Conservation (phyloP, 306 rosid genomes). For the Cicer yamashitae region DNA sequence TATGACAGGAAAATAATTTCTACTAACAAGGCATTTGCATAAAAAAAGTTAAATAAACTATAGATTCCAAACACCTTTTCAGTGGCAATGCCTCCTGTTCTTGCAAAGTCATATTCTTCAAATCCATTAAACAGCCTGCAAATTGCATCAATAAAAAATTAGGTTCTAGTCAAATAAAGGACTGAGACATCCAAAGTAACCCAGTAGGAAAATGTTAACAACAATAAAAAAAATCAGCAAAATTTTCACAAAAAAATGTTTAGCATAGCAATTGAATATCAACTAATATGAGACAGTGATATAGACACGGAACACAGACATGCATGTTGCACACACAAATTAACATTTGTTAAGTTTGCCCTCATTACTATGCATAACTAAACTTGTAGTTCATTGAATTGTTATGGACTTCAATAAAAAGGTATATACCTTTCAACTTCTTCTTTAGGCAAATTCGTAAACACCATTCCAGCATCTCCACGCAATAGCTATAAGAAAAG, state of each 20-base stretch:
- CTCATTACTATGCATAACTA: neutral
- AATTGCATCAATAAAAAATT: neutral
- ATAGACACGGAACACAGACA: neutral
- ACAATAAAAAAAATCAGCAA: neutral
- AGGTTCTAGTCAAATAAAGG: neutral
- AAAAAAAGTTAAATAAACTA: neutral
- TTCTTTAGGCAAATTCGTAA: slow-evolving; percentile 77
- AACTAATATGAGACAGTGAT: neutral
- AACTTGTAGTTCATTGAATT: neutral
- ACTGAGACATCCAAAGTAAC: neutral
- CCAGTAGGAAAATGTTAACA: neutral
- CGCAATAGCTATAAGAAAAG: slow-evolving; percentile 63
- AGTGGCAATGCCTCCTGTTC: slow-evolving; percentile 80
- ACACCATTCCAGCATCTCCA: slow-evolving; percentile 86
- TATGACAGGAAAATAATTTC: neutral
- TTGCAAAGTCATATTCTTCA: slow-evolving; percentile 83
- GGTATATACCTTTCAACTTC: slow-evolving; percentile 75
- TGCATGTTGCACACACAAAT: neutral
- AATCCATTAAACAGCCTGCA: slow-evolving; percentile 80
- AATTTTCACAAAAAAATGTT: neutral
- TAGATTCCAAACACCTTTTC: slow-evolving; percentile 62
- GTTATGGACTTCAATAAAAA: neutral
- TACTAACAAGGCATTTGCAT: neutral
- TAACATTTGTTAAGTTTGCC: neutral
- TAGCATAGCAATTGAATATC: neutral